These are phyloP conservation scores for Yarrowia galli DNA, from an alignment of 1,139 yeast genomes.

Conservation along the genomic window DNA sequence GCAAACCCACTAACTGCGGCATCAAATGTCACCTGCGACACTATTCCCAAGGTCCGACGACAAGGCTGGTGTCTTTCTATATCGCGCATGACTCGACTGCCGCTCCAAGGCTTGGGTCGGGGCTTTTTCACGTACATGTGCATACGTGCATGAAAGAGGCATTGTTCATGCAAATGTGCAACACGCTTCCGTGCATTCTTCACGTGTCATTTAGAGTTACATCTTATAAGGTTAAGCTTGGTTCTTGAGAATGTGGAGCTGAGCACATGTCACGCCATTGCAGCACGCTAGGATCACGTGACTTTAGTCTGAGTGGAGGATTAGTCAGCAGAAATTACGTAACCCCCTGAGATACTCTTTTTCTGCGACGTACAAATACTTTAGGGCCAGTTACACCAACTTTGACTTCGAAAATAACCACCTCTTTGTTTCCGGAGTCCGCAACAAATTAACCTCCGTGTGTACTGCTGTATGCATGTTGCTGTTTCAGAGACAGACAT, in stretches of 20 bases:
- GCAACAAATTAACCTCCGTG: background rate
- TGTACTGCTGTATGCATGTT: background rate
- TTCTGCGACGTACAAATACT: too few species aligned
- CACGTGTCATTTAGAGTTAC: conserved; percentile 6
- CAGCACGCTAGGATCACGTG: background rate
- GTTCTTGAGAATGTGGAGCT: conserved; percentile 16
- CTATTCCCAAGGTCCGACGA: too few species aligned
- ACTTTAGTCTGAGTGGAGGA: background rate
- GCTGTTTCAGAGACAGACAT: conserved; percentile 1
- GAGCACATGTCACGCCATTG: conserved; percentile 27
- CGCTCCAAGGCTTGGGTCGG: background rate
- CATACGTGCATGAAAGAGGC: background rate
- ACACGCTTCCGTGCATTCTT: conserved; percentile 34
- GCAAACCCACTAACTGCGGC: background rate
- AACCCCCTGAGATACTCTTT: too few species aligned
- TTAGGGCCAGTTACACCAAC: too few species aligned
- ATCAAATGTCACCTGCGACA: background rate
- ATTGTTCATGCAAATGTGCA: conserved; percentile 21
- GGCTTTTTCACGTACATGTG: background rate
- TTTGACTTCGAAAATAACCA: too few species aligned
- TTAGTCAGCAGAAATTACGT: background rate
- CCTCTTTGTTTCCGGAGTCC: background rate
- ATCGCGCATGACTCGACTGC: background rate
- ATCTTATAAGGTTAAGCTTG: background rate
- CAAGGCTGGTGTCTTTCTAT: background rate